phyloP scores from a whole-genome alignment of 2,329 filamentous ascomycete species.

The Colletotrichum coccodes region DNA sequence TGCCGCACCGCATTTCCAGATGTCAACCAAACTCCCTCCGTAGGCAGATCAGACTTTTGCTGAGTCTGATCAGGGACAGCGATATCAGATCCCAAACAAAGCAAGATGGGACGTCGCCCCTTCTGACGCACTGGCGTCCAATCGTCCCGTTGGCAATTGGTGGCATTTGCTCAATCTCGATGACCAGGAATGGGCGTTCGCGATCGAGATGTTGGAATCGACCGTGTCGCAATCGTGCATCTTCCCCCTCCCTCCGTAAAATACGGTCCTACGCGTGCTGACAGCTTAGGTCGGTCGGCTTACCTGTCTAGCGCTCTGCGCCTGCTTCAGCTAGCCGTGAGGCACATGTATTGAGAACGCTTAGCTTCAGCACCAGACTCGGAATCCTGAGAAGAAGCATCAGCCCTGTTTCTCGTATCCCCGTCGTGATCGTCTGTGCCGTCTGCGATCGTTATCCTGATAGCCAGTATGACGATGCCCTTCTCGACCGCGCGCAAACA shows the following conservation, averaged over 20 bases:
- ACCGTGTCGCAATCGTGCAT: conserved; percentile 14
- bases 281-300: not conserved
- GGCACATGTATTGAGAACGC: not conserved
- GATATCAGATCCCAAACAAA: conserved; percentile 29
- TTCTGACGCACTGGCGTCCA: conserved; percentile 30
- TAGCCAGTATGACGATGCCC: conserved; percentile 1
- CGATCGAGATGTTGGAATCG: conserved; percentile 32
- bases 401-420: conserved; percentile 12
- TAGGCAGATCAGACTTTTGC: conserved; percentile 17
- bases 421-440: conserved; percentile 18
- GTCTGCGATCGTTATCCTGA: conserved; percentile 6
- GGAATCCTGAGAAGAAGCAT: not conserved
- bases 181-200: conserved; percentile 32
- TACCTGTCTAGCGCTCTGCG: not conserved
- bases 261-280: conserved; percentile 11
- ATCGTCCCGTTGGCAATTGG: conserved; percentile 12
- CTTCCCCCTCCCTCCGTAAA: conserved; percentile 13
- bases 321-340: not conserved
- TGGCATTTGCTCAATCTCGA: conserved; percentile 33
- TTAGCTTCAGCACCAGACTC: not conserved
- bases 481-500: not conserved
- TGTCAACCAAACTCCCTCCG: conserved; percentile 13
- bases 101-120: conserved; percentile 15
- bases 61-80: conserved; percentile 23
- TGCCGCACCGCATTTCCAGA: conserved; percentile 25